Base-by-base conservation (phyloP, 2,329 filamentous ascomycete species). In the Gliomastix tumulicola region DNA sequence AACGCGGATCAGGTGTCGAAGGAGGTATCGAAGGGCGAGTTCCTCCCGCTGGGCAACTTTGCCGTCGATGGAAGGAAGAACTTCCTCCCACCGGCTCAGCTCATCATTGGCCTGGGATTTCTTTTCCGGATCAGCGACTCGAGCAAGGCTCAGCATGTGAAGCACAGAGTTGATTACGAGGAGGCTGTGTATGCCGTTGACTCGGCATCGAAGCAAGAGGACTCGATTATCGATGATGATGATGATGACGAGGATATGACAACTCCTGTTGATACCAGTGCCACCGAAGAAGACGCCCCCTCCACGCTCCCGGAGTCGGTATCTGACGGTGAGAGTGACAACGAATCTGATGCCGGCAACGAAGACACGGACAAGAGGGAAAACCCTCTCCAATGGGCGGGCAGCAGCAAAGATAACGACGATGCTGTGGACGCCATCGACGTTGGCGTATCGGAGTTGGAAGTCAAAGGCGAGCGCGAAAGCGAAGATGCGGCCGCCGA, bases 1-100 rank as follows among this genome's bases (percentile, higher is more conserved):
- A 80, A 82, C 43, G 83, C 86, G 3, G 82, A 90, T 37, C 89
- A 97, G 56, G 87, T 98, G 0, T 88, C 85, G 9, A 97, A 97
- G 62, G 86, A 79, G 22, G 82, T 84, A 0, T 71, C 80, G 1
- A 79, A 76, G 0, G 90, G 90, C 18, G 89, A 94, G 46, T 90
- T 86, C 48, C 62, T 98, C 7, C 75, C 80, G 0, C 69, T 76
- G 0, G 92, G 90, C 15, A 77, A 77, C 44, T 96, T 98, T 56
- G 77, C 82, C 59, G 71, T 96, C 33, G 75, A 76, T 25, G 90
- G 89, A 3, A 84, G 85, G 62, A 97, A 96, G 66, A 95, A 95
- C 51, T 92, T 84, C 48, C 60, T 98, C 23, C 86, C 90, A 0
- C 90, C 92, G 2, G 83, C 88, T 7, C 88, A 90, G 50, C 69